Conservation (phyloP, 73 alveolate genomes). For the Breviolum minutum region DNA sequence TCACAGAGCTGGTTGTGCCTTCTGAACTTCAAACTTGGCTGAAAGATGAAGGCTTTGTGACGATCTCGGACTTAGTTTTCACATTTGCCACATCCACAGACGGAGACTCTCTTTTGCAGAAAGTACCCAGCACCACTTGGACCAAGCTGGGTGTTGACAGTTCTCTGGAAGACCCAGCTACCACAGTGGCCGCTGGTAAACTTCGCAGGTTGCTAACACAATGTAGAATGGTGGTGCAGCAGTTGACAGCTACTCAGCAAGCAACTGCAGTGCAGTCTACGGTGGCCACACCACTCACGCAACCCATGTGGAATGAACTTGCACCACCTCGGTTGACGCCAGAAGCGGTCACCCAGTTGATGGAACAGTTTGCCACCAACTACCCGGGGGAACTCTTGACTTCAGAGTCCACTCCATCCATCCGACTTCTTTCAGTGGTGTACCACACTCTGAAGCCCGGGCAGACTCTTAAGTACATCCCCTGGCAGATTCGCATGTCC, state of each 20-base stretch:
- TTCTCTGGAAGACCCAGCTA: background rate
- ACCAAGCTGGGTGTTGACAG: background rate
- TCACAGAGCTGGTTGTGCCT: background rate
- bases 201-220: background rate
- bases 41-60: background rate
- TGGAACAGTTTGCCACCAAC: background rate
- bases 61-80: background rate
- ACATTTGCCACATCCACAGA: background rate
- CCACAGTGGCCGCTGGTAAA: background rate
- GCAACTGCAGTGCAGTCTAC: background rate
- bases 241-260: background rate
- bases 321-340: constrained; percentile 5
- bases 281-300: background rate
- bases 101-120: background rate
- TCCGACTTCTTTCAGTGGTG: background rate
- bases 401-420: background rate
- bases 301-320: background rate
- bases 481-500: constrained; percentile 17
- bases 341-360: background rate
- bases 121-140: background rate
- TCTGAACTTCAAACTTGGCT: background rate
- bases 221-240: background rate
- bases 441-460: background rate
- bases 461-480: background rate
- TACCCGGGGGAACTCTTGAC: background rate